These are phyloP conservation scores for Globisporangium nagaii DNA, from an alignment of 352 stramenopile species.

Conservation along the genomic window DNA sequence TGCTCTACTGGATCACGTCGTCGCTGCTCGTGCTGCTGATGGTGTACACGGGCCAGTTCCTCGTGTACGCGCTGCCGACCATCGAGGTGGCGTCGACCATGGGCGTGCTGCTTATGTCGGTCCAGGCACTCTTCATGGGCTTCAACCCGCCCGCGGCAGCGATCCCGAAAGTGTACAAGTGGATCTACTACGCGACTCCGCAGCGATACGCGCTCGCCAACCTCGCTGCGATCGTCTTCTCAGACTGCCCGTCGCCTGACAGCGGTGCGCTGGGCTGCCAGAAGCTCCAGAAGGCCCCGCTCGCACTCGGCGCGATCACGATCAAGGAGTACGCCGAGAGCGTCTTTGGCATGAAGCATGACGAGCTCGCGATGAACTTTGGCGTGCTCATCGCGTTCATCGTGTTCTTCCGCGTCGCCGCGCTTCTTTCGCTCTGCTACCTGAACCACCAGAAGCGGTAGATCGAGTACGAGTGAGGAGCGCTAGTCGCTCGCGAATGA, in stretches of 20 bases:
- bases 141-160: conserved; percentile 33
- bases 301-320: conserved; percentile 19
- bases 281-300: conserved; percentile 5
- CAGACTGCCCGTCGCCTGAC: conserved; percentile 27
- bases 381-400: conserved; percentile 29
- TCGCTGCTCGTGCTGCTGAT: conserved; percentile 31
- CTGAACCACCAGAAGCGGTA: conserved; percentile 22
- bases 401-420: conserved; percentile 34
- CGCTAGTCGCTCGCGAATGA: no score
- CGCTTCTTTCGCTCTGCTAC: conserved; percentile 31
- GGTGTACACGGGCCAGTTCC: conserved; percentile 28
- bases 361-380: conserved; percentile 15
- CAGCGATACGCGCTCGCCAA: conserved; percentile 33
- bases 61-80: conserved; percentile 25
- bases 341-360: conserved; percentile 27
- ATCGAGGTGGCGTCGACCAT: conserved; percentile 33
- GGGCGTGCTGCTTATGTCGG: conserved; percentile 28
- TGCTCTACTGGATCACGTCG: conserved; percentile 33
- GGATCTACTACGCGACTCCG: conserved; percentile 30
- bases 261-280: conserved; percentile 21
- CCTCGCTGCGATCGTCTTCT: conserved; percentile 35
- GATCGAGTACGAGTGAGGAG: no score
- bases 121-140: conserved; percentile 28
- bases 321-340: conserved; percentile 30
- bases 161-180: conserved; percentile 39